These are phyloP conservation scores for Wakefieldia striispora DNA, from an alignment of 768 basidiomycete species.

Conservation along the genomic window DNA sequence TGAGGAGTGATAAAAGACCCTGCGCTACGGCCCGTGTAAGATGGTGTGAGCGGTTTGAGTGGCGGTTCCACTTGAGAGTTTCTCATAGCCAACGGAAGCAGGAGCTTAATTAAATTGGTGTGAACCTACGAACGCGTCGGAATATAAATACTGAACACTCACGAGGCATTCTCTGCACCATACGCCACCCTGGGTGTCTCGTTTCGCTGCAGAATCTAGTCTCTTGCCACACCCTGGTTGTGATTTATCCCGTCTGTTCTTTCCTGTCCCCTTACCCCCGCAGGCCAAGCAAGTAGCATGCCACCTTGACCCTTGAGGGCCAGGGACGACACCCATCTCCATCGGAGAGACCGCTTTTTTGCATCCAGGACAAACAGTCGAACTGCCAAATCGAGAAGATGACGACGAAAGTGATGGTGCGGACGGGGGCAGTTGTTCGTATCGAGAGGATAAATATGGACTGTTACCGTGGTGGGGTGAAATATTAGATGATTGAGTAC, in stretches of 20 bases:
- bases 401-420: constrained; percentile 15
- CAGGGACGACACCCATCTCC: constrained; percentile 84
- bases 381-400: constrained; percentile 35
- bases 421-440: constrained; percentile 22
- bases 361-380: constrained; percentile 72
- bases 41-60: constrained; percentile 44
- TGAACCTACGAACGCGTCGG: constrained; percentile 1
- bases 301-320: constrained; percentile 81
- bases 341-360: constrained; percentile 70
- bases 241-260: constrained; percentile 48
- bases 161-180: constrained; percentile 88
- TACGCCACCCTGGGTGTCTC: constrained; percentile 62
- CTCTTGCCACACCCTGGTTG: constrained; percentile 81
- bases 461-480: constrained; percentile 11
- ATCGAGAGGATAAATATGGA: constrained; percentile 31
- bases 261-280: constrained; percentile 58
- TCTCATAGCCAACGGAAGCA: constrained; percentile 49
- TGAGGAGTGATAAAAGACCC: constrained; percentile 46
- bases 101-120: constrained; percentile 40
- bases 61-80: constrained; percentile 54
- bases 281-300: constrained; percentile 76
- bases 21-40: constrained; percentile 40
- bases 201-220: constrained; percentile 80
- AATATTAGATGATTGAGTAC: constrained; percentile 12
- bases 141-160: constrained; percentile 24